Evolutionary conservation across 306 rosid genomes (phyloP), one percentile per base, ranked within the genome.

Genomic region (Fragaria nilgerrensis): DNA sequence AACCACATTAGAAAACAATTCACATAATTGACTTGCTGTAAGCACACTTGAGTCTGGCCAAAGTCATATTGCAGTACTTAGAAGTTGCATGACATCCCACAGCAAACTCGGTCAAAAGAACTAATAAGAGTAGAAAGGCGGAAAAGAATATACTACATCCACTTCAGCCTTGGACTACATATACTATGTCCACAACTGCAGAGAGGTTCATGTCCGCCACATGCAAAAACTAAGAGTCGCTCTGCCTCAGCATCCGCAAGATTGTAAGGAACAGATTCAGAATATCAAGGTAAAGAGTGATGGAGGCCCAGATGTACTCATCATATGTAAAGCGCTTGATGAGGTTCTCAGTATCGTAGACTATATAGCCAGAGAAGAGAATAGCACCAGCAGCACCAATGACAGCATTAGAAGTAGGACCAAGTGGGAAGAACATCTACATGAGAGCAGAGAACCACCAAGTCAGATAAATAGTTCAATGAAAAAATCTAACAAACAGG

Each of bases 391-490:
- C 45, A 53, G 87, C 97, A 73, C 97, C 96, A 72, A 82, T 88
- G 48, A 92, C 71, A 4, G 99, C 99, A 78, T 79, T 80, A 52
- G 91, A 79, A 13, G 86, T 82, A 58, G 98, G 80, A 4, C 97
- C 97, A 32, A 95, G 92, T 7, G 99, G 99, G 91, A 90, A 89
- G 92, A 95, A 92, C 74, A 87, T 83, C 98, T 95, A 69, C 83
- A 82, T 0, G 34, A 56, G 56, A 83, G 53, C 49, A 79, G 22
- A 74, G 53, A 37, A 49, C 48, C 17, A 55, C 66, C 74, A 62
- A 27, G 75, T 78, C 74, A 84, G 77, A 80, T 50, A 22, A 19
- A 75, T 37, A 44, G 13, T 67, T 49, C 58, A 52, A 23, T 39
- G 70, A 37, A 53, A 13, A 73, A 59, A 43, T 43, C 15, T 12